These are phyloP conservation scores for Malassezia vespertilionis DNA, from an alignment of 1,284 basidiomycete species.

Conservation along the genomic window DNA sequence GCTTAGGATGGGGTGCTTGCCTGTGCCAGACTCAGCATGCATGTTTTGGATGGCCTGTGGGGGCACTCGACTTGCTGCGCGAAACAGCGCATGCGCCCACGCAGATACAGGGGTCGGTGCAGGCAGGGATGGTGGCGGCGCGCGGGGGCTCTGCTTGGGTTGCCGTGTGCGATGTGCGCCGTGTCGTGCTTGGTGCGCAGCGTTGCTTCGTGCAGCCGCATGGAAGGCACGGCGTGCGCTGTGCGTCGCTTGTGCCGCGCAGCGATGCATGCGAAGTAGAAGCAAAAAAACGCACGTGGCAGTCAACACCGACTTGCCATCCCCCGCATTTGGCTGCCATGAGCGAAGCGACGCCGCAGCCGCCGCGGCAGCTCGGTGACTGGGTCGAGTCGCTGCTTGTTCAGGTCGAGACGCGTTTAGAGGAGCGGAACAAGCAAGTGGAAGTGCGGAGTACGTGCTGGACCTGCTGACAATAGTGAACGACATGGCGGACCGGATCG, in stretches of 20 bases:
- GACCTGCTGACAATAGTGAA: slow-evolving; percentile 24
- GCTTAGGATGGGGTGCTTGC: neutral
- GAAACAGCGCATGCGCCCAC: slow-evolving; percentile 12
- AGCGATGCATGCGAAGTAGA: too few relatives aligned
- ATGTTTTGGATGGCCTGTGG: neutral
- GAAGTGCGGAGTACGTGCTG: slow-evolving; percentile 31
- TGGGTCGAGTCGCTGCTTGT: slow-evolving; percentile 41
- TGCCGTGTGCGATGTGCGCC: neutral
- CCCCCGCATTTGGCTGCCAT: slow-evolving; percentile 1
- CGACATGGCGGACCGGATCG: slow-evolving; percentile 43
- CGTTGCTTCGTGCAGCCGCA: neutral
- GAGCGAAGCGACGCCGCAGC: slow-evolving; percentile 28
- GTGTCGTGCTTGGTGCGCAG: neutral
- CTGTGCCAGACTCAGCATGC: neutral
- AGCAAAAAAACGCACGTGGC: slow-evolving; percentile 1
- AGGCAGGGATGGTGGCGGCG: neutral
- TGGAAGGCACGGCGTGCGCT: too few relatives aligned
- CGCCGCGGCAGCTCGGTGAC: slow-evolving; percentile 42
- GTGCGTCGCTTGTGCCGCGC: too few relatives aligned
- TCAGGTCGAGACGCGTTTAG: slow-evolving; percentile 35
- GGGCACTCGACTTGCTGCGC: slow-evolving; percentile 8
- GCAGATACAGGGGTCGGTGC: slow-evolving; percentile 1
- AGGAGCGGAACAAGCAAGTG: slow-evolving; percentile 35
- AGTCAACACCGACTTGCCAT: neutral
- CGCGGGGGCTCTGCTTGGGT: neutral